Base-by-base conservation (phyloP, 2,329 filamentous ascomycete genomes). In the Coleophoma crateriformis region DNA sequence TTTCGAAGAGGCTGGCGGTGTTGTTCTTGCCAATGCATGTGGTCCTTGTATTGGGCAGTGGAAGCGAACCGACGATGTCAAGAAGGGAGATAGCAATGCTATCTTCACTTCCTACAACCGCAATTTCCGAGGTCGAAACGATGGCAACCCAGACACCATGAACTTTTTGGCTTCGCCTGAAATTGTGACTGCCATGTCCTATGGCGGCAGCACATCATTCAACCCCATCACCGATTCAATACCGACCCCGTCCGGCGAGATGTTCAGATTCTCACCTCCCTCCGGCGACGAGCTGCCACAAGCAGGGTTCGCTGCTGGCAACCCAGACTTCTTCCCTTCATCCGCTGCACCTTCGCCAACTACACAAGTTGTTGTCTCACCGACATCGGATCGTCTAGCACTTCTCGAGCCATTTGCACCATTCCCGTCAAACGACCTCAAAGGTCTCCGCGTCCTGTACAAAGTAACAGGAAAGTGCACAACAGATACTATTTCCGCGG, bases 381-480 rank as follows among this genome's bases (percentile, higher is more conserved):
- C 92, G 0, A 85, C 82, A n/a, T 97, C 92, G 1, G 84, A 89
- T 54, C 90, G 94, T 49, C 84, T 99, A 54, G 94, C 94, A 22
- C 75, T 95, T 41, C 82, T 99, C 41, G 90, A 96, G 50, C 92
- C 94, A 13, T 99, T 99, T 67, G 76, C 82, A 2, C 76, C 89
- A 3, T 99, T 96, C 74, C 91, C 92, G 12, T 58, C 74, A 41
- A 71, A 75, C 2, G 91, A 99, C 48, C 79, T 97, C 32, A 74
- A 78, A 39, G 84, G 81, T 27, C 81, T 99, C 44, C 84, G 84
- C 46, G 90, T 99, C 15, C 85, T 99, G 14, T 92, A 95, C 77
- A 97, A 97, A 74, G 87, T 97, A 56, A 87, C 91, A 56, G 94
- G 94, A 57, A 96, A 99, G 74, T 99, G 94, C 78, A 99, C 94